Conservation (phyloP, 106 monocot genomes). For the Hemerocallis citrina region DNA sequence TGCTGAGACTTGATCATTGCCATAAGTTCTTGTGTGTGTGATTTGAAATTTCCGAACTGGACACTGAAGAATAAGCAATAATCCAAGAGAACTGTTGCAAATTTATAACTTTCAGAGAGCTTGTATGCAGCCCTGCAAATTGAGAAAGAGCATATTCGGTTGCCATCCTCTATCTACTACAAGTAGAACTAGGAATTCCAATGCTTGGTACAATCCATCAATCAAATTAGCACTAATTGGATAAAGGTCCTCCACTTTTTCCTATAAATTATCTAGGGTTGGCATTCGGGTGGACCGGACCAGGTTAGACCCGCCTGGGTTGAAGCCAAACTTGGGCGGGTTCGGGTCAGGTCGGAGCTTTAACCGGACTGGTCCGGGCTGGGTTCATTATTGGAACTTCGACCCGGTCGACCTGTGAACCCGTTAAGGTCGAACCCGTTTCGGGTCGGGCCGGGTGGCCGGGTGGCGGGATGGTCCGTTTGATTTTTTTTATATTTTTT, state of each 20-base stretch:
- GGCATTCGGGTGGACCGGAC: no score
- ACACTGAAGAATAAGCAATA: not conserved
- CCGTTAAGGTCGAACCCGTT: no score
- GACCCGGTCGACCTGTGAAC: no score
- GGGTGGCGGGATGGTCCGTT: no score
- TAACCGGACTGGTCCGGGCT: no score
- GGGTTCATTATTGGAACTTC: no score
- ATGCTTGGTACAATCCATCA: not conserved
- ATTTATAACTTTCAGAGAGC: constrained; percentile 29
- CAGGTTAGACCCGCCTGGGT: no score
- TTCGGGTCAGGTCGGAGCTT: no score
- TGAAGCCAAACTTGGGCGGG: no score
- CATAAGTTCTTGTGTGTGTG: constrained; percentile 13
- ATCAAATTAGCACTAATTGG: not conserved
- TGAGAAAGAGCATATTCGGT: constrained; percentile 19
- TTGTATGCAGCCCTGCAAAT: constrained; percentile 15
- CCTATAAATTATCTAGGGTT: no score
- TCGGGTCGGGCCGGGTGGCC: no score
- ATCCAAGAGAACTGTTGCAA: not conserved
- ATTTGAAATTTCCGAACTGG: not conserved
- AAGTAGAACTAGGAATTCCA: constrained; percentile 2
- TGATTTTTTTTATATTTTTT: no score
- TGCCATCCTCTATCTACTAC: not conserved
- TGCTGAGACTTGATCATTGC: constrained; percentile 13
- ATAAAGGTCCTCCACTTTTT: not conserved